Base-by-base conservation (phyloP, 2,329 filamentous ascomycete genomes). In the Nothophaeocryptopus gaeumannii region DNA sequence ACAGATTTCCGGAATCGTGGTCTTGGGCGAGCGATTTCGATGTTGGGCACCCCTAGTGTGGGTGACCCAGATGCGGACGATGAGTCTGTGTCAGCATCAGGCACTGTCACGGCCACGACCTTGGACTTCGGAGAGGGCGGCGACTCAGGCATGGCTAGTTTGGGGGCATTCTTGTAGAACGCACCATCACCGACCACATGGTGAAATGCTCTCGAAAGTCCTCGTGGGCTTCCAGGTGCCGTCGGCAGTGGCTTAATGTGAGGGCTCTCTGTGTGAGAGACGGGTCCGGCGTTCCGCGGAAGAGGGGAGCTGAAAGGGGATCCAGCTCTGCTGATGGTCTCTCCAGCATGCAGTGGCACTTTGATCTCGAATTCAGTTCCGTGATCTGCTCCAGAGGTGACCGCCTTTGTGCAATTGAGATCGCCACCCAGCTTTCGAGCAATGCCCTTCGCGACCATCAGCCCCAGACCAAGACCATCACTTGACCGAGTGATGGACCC, bases 391-490 rank as follows among this genome's bases (percentile, higher is more conserved):
- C 83, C 83, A 8, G 76, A 72, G 0, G 82, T 84, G 30, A 81
- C 78, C 4, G 85, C 85, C 42, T 78, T 76, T 36, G 83, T 75
- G 58, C 84, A 82, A 44, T 79, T 77, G 14, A 88, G 70, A 66
- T 88, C 84, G 12, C 85, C 85, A 20, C 84, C 83, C 48, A 88
- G 78, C 63, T 83, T 85, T 46, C 84, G 76, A 5, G 84, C 82
- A 39, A 87, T 74, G 3, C 84, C 84, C 67, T 87, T 88, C 1
- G 84, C 85, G n/a, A 88, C 85, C 62, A 88, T 75, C 9, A 88
- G 70, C 26, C 85, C 84, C 5, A 88, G 71, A 0, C 85, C 85
- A 2, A 88, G 72, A 0, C 85, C 85, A 65, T 88, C 85, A 62
- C 79, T 84, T 53, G 79, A 78, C 37, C 85, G 75, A 5, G 83